These are phyloP conservation scores for Trifolium repens DNA, from an alignment of 306 rosid species.

Conservation along the genomic window DNA sequence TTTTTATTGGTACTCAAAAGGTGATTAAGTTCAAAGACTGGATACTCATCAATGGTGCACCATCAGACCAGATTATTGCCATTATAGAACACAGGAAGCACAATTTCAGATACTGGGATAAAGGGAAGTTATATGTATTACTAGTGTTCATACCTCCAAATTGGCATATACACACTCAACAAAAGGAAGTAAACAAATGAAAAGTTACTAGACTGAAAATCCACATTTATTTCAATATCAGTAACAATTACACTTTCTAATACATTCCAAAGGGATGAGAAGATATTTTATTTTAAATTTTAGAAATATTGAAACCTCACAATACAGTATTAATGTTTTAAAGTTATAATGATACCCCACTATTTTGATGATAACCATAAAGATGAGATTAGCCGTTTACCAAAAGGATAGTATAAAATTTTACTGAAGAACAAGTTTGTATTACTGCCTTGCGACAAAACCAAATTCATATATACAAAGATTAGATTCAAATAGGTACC, in stretches of 20 bases:
- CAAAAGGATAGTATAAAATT: not conserved
- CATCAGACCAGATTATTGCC: constrained; percentile 14
- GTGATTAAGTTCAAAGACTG: not conserved
- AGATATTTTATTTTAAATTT: constrained; percentile 2
- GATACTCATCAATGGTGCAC: not conserved
- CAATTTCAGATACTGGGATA: not conserved
- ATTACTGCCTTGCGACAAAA: constrained; percentile 29
- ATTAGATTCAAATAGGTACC: constrained; percentile 25
- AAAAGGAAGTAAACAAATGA: constrained; percentile 5
- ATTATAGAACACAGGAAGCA: constrained; percentile 17
- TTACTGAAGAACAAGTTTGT: constrained; percentile 15
- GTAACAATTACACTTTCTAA: not conserved
- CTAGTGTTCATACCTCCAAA: not conserved
- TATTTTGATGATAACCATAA: constrained; percentile 25
- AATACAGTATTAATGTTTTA: constrained; percentile 14
- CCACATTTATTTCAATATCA: not conserved
- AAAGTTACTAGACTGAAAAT: constrained; percentile 13
- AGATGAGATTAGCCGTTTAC: constrained; percentile 15
- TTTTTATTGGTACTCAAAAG: constrained; percentile 2
- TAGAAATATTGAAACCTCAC: constrained; percentile 19
- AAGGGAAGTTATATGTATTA: not conserved
- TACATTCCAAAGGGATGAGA: not conserved
- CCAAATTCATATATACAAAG: constrained; percentile 26
- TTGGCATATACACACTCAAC: not conserved
- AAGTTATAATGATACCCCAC: constrained; percentile 1